These are phyloP conservation scores for Oleoguttula mirabilis DNA, from an alignment of 495 filamentous ascomycete genomes.

Conservation along the genomic window DNA sequence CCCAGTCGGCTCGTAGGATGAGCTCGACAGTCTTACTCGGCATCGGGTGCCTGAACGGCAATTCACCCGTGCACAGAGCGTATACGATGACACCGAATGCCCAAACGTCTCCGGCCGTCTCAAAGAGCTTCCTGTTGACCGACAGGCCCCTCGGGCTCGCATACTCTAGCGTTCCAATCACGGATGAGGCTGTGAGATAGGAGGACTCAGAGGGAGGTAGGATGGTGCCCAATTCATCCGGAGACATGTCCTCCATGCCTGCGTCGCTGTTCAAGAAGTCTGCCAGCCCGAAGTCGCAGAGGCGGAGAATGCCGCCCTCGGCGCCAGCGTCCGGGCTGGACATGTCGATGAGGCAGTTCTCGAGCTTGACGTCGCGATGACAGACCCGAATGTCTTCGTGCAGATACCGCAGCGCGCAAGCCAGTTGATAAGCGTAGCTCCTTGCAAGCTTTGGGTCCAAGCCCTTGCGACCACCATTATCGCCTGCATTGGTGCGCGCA, in stretches of 20 bases:
- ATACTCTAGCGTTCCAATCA: slow-evolving; percentile 55
- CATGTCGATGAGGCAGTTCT: slow-evolving; percentile 61
- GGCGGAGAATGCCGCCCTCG: slow-evolving; percentile 48
- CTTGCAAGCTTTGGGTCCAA: slow-evolving; percentile 42
- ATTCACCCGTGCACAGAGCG: slow-evolving; percentile 49
- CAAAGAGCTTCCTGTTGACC: slow-evolving; percentile 33
- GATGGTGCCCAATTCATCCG: neutral
- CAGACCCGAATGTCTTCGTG: slow-evolving; percentile 62
- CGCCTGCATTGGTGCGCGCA: slow-evolving; percentile 32
- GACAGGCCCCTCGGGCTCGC: slow-evolving; percentile 51
- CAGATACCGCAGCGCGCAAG: slow-evolving; percentile 56
- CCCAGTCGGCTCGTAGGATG: slow-evolving; percentile 53
- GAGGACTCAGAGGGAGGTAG: neutral
- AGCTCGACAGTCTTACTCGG: slow-evolving; percentile 46
- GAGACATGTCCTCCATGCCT: slow-evolving; percentile 6
- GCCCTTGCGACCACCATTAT: slow-evolving; percentile 27
- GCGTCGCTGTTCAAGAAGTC: slow-evolving; percentile 53
- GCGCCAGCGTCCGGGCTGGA: slow-evolving; percentile 33
- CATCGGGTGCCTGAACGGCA: slow-evolving; percentile 55
- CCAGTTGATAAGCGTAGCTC: slow-evolving; percentile 56
- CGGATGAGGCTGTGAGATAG: slow-evolving; percentile 31
- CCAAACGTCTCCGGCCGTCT: slow-evolving; percentile 55
- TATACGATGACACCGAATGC: slow-evolving; percentile 59
- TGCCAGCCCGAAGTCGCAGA: slow-evolving; percentile 68
- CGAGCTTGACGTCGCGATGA: slow-evolving; percentile 65